phyloP scores from a whole-genome alignment of 257 asterid genomes.

The Jacaranda mimosifolia region DNA sequence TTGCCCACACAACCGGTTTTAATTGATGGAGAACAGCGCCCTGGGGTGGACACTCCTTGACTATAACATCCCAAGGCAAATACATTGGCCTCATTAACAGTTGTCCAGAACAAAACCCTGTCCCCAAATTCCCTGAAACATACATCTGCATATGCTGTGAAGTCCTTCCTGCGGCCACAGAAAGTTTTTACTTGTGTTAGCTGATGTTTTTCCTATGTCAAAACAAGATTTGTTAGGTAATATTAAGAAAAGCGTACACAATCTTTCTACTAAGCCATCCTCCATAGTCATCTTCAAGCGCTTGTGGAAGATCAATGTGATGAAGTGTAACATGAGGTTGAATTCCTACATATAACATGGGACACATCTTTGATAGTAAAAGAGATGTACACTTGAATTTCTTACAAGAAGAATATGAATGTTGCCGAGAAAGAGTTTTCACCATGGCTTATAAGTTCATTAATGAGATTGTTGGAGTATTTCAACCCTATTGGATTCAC shows the following conservation, averaged over 20 bases:
- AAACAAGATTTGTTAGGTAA: neutral
- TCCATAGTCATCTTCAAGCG: slow-evolving; percentile 60
- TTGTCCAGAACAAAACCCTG: slow-evolving; percentile 63
- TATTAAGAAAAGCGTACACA: slow-evolving; percentile 45
- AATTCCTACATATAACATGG: slow-evolving; percentile 45
- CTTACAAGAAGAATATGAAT: neutral
- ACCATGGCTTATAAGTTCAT: slow-evolving; percentile 51
- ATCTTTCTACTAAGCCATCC: slow-evolving; percentile 62
- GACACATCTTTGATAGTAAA: neutral
- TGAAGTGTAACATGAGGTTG: slow-evolving; percentile 57
- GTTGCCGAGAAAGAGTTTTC: neutral
- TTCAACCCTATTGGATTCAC: slow-evolving; percentile 51
- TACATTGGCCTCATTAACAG: slow-evolving; percentile 62
- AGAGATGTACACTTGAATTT: neutral
- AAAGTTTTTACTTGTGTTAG: neutral
- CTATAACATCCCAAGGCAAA: slow-evolving; percentile 56
- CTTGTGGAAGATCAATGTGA: slow-evolving; percentile 65
- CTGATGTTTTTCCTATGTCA: too few relatives aligned
- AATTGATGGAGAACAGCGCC: slow-evolving; percentile 46
- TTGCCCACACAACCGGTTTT: slow-evolving; percentile 43
- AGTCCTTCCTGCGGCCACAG: slow-evolving; percentile 58
- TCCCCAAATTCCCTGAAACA: slow-evolving; percentile 47
- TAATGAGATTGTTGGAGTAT: slow-evolving; percentile 51
- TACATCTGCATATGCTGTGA: too few relatives aligned
- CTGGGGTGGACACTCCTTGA: slow-evolving; percentile 47